Conservation (phyloP, 2,329 filamentous ascomycete genomes). For the Lecanosticta acicola region DNA sequence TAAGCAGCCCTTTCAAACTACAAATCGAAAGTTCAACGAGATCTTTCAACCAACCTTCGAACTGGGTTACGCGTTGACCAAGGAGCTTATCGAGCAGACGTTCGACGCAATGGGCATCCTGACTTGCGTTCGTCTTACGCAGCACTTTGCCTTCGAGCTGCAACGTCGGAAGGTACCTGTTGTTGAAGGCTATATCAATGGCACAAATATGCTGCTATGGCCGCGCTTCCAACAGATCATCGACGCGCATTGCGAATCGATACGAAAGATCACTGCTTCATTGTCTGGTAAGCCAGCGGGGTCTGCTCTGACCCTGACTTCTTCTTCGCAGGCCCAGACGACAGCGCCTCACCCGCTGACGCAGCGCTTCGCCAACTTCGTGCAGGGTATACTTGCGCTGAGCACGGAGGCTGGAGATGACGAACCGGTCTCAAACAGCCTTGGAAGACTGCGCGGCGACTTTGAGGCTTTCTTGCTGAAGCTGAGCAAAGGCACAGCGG, state of each 20-base stretch:
- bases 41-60: constrained; percentile 87
- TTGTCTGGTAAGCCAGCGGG: constrained; percentile 46
- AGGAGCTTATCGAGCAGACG: constrained; percentile 66
- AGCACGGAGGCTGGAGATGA: constrained; percentile 91
- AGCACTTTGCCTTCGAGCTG: constrained; percentile 88
- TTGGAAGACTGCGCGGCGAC: constrained; percentile 71
- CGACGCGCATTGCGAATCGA: constrained; percentile 84
- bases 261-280: constrained; percentile 54
- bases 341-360: constrained; percentile 87
- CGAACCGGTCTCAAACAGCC: constrained; percentile 79
- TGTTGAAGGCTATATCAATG: constrained; percentile 87
- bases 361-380: constrained; percentile 88
- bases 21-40: constrained; percentile 77
- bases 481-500: constrained; percentile 67
- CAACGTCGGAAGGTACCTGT: constrained; percentile 86
- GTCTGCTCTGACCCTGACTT: constrained; percentile 51
- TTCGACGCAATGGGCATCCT: constrained; percentile 82
- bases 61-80: constrained; percentile 73
- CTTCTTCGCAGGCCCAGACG: constrained; percentile 56
- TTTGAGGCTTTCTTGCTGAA: constrained; percentile 77
- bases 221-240: constrained; percentile 91
- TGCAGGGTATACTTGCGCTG: constrained; percentile 76
- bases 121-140: constrained; percentile 87
- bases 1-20: constrained; percentile 66
- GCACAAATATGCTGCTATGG: constrained; percentile 93